phyloP scores from a whole-genome alignment of 2,329 filamentous ascomycete species.

The Coleophoma eucalyptorum region DNA sequence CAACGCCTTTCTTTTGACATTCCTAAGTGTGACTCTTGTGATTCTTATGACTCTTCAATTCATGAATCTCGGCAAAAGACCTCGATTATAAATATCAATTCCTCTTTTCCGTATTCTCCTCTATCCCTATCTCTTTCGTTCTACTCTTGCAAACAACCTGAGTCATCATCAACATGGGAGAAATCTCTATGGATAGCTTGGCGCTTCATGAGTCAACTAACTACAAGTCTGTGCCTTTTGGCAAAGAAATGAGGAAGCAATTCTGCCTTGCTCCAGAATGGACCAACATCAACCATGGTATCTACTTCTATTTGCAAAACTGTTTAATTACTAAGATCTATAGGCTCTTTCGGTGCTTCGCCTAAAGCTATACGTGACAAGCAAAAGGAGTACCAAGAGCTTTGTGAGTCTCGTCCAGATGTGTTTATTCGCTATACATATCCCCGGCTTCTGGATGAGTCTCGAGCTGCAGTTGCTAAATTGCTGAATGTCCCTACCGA shows the following conservation, averaged over 20 bases:
- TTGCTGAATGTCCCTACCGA: constrained; percentile 63
- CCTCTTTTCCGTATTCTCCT: background rate
- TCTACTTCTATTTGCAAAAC: background rate
- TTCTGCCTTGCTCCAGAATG: constrained; percentile 27
- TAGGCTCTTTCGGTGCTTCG: constrained; percentile 75
- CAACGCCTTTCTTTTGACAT: background rate
- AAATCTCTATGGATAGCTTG: background rate
- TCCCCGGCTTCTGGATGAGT: constrained; percentile 57
- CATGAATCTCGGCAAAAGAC: background rate
- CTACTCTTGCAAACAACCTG: too few species aligned
- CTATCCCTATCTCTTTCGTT: too few species aligned
- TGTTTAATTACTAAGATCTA: background rate
- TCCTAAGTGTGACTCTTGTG: background rate
- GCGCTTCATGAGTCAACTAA: constrained; percentile 11
- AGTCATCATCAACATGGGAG: background rate
- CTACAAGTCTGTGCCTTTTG: constrained; percentile 23
- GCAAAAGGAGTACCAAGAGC: constrained; percentile 62
- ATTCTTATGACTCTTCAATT: background rate
- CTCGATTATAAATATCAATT: background rate
- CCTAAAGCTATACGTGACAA: constrained; percentile 58
- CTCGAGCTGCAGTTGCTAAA: constrained; percentile 59
- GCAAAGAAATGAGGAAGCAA: constrained; percentile 28
- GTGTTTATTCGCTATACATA: constrained; percentile 70
- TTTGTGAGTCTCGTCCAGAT: constrained; percentile 67
- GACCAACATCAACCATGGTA: constrained; percentile 32